Percentiles rank a stretch among this genome's conserved stretches.
phyloP scores from a whole-genome alignment of 1,284 basidiomycete species.

The Porodaedalea pini region DNA sequence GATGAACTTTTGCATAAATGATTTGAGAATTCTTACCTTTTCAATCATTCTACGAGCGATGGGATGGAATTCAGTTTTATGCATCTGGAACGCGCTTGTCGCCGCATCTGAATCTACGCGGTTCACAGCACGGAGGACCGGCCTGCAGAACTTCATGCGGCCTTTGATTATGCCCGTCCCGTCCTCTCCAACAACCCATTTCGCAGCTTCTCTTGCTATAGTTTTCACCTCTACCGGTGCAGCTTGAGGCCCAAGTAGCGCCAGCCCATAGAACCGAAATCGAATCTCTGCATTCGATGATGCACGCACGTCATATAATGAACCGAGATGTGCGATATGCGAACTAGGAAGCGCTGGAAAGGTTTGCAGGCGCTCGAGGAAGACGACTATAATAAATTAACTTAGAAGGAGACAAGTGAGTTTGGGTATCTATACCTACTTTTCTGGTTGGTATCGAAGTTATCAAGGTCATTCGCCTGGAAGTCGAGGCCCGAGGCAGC shows the following conservation, averaged over 20 bases:
- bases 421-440: constrained; percentile 33
- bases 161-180: constrained; percentile 60
- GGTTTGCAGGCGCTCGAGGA: constrained; percentile 67
- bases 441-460: constrained; percentile 66
- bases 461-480: constrained; percentile 47
- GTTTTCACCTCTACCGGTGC: constrained; percentile 44
- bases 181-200: constrained; percentile 68
- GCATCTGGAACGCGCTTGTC: constrained; percentile 47
- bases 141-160: constrained; percentile 80
- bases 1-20: background rate
- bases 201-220: constrained; percentile 49
- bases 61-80: constrained; percentile 66
- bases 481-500: constrained; percentile 51
- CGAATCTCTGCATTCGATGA: constrained; percentile 70
- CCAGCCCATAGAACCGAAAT: constrained; percentile 66
- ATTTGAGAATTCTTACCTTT: constrained; percentile 45
- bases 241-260: constrained; percentile 43
- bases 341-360: constrained; percentile 51
- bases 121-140: constrained; percentile 51
- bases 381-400: constrained; percentile 54
- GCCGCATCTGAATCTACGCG: constrained; percentile 65
- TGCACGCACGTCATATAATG: constrained; percentile 48
- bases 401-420: background rate
- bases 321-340: constrained; percentile 53
- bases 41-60: constrained; percentile 71